Evolutionary conservation across 139 green algal species (phyloP).

Genomic region (Tetratostichococcus sp.): DNA sequence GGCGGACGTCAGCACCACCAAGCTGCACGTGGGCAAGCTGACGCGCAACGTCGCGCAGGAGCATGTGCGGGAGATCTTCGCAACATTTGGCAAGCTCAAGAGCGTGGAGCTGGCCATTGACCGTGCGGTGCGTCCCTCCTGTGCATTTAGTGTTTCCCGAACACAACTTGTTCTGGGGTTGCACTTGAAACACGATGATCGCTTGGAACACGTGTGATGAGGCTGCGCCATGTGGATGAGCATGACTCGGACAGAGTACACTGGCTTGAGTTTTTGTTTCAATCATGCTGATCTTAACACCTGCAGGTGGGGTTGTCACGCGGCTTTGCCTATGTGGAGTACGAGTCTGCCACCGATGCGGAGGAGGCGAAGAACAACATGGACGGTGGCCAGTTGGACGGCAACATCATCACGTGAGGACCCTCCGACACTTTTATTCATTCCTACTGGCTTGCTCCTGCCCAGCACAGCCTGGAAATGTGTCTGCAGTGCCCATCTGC

Average conservation of each 20-base stretch:
- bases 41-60: slow-evolving; percentile 77
- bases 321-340: slow-evolving; percentile 84
- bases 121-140: slow-evolving; percentile 6
- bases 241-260: too few species aligned
- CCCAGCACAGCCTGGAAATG: background rate
- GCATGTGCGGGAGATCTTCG: slow-evolving; percentile 81
- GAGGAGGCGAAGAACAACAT: slow-evolving; percentile 76
- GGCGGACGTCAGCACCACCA: slow-evolving; percentile 10
- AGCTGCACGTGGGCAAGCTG: slow-evolving; percentile 74
- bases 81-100: slow-evolving; percentile 62
- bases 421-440: background rate
- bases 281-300: too few species aligned
- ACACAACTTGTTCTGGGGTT: too few species aligned
- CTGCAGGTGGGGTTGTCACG: slow-evolving; percentile 65
- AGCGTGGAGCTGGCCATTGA: slow-evolving; percentile 59
- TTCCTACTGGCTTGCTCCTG: background rate
- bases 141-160: too few species aligned
- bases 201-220: too few species aligned
- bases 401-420: slow-evolving; percentile 59
- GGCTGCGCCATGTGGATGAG: too few species aligned
- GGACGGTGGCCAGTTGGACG: slow-evolving; percentile 83
- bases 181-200: too few species aligned
- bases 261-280: too few species aligned
- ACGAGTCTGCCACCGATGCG: slow-evolving; percentile 46
- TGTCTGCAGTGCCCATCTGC: too few species aligned